Base-by-base conservation (phyloP, 1,139 yeast species). In the Eremothecium gossypii region DNA sequence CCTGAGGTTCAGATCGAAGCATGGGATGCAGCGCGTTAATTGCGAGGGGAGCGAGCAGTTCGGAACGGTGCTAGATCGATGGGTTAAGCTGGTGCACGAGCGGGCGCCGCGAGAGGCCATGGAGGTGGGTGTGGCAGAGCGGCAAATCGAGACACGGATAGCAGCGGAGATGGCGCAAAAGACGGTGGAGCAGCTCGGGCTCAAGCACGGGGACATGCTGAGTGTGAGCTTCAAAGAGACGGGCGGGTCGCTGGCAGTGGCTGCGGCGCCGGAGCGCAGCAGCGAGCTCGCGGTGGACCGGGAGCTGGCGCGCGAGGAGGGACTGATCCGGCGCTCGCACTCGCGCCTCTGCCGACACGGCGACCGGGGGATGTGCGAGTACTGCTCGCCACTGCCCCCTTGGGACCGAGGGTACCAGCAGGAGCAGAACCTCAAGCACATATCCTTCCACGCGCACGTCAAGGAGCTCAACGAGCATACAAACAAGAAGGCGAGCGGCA, bases 341-440 rank as follows among this genome's bases (percentile, higher is more conserved):
- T 76, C 86, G 6, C 60, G 64, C 4, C 69, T 87, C 55, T 91
- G 98, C 61, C 76, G 81, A 44, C 98, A 93, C 60, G 86, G 93
- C 3, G 89, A 80, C 31, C 83, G 82, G 53, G 98, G 97, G 2
- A 91, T 91, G 98, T 91, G 98, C 64, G 98, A 91, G 55, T 86
- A 87, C 59, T 91, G 98, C 60, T 79, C 94, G 41, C 96, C 98
- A 0, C 67, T 93, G 45, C 96, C 95, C 37, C 97, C 98, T 1
- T 93, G 91, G 84, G 96, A 91, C 62, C 72, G 74, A 46, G 76
- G 71, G 23, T 89, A 87, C 60, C 81, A 80, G 49, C 76, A 76
- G 42, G 82, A 79, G 47, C 70, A 89, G 51, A 79, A 77, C 26
- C 85, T 89, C 60, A 93, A 93, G 63, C 98, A 91, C 62, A 68